Evolutionary conservation across 140 eudicot genomes (phyloP).

Genomic region (Anethum foeniculum): DNA sequence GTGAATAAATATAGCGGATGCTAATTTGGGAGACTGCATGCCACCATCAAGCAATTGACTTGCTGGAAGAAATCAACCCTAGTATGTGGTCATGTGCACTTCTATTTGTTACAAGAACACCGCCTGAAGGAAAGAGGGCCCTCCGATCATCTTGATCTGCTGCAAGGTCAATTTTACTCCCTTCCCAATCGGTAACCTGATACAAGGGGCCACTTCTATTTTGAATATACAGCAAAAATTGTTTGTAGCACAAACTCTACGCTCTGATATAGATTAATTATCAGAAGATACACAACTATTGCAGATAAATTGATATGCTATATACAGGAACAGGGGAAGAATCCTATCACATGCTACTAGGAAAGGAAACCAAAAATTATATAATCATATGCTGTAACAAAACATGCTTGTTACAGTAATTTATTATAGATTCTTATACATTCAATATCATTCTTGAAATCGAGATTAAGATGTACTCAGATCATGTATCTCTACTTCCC

Average conservation of each 20-base stretch:
- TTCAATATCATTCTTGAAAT: not conserved
- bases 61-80: slow-evolving; percentile 43
- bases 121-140: slow-evolving; percentile 64
- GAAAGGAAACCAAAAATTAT: not conserved
- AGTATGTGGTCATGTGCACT: slow-evolving; percentile 54
- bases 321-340: not conserved
- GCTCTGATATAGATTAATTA: not conserved
- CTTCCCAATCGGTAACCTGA: slow-evolving; percentile 92
- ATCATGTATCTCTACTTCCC: not conserved
- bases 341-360: not conserved
- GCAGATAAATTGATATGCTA: not conserved
- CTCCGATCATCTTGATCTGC: slow-evolving; percentile 72
- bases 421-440: no score
- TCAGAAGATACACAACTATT: not conserved
- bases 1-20: not conserved
- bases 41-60: slow-evolving; percentile 26
- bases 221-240: not conserved
- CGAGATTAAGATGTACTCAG: not conserved
- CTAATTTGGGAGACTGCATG: not conserved
- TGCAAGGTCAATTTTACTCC: slow-evolving; percentile 66
- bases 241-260: not conserved
- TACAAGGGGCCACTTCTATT: not conserved
- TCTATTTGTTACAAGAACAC: slow-evolving; percentile 67
- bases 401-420: not conserved
- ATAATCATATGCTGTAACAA: no score